Evolutionary conservation across 768 basidiomycete genomes (phyloP).

Genomic region (Amanita exitialis): DNA sequence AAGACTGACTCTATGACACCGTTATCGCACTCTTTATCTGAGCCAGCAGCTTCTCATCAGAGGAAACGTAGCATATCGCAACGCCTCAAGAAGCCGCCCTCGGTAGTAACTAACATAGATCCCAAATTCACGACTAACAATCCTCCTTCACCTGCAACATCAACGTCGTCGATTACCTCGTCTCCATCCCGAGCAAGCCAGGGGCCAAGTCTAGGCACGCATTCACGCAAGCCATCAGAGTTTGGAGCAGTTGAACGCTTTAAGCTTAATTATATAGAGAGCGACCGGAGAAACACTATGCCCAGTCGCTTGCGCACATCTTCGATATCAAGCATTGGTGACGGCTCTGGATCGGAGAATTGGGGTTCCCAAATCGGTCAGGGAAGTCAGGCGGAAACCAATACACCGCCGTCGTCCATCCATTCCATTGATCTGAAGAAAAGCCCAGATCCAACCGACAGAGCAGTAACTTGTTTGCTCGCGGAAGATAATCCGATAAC

Average conservation of each 20-base stretch:
- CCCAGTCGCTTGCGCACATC: constrained; percentile 83
- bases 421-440: constrained; percentile 73
- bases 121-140: constrained; percentile 53
- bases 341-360: constrained; percentile 68
- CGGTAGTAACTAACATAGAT: constrained; percentile 63
- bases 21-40: constrained; percentile 61
- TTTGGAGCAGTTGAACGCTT: constrained; percentile 82
- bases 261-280: constrained; percentile 73
- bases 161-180: constrained; percentile 84
- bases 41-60: constrained; percentile 45
- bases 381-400: constrained; percentile 44
- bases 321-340: constrained; percentile 74
- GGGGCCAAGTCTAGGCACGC: constrained; percentile 48
- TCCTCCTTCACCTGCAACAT: constrained; percentile 88
- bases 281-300: constrained; percentile 72
- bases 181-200: constrained; percentile 73
- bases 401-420: constrained; percentile 78
- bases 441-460: constrained; percentile 70
- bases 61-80: constrained; percentile 79
- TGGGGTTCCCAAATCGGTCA: constrained; percentile 54
- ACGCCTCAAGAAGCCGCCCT: constrained; percentile 73
- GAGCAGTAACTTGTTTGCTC: constrained; percentile 86
- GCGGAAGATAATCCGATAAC: constrained; percentile 99
- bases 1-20: constrained; percentile 85
- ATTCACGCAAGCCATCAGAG: constrained; percentile 84